Evolutionary conservation across 495 filamentous ascomycete species (phyloP), one percentile per base, ranked within the genome.

Genomic region (Penicillium steckii): DNA sequence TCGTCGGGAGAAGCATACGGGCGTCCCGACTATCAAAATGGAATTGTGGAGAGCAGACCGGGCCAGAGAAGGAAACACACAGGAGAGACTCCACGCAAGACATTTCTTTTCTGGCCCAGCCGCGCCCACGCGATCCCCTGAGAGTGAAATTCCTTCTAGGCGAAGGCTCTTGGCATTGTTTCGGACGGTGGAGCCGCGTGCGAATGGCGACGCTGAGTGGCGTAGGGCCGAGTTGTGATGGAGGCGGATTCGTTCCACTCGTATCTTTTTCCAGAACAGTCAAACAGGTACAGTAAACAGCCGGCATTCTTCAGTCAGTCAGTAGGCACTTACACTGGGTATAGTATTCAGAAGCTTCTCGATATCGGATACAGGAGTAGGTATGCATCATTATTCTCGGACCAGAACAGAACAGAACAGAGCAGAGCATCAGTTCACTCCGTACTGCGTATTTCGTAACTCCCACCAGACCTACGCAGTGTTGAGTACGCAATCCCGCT

Each of bases 141-240:
- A n/a, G 41, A 43, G 60, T 57, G 62, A 58, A 53, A 56, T 64
- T 56, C 64, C 60, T 62, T 65, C 57, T 44, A 50, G 29, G 50
- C 57, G 56, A 64, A 57, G 60, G 57, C 41, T 53, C 64, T 68
- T 69, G 69, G 66, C 69, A 59, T 55, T 58, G 59, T 66, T 65
- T 63, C 51, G 48, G 46, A 50, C 41, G 42, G 66, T 66, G 66
- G 66, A 67, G 56, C 33, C 44, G 27, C 33, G 43, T 25, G 8
- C 12, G 27, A 27, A 18, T 37, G 33, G 15, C 35, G 42, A 38
- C 27, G 29, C 8, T 17, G 44, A 47, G 26, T 26, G 44, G 26
- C 12, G 18, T n/a, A 47, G 2, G 15, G 44, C 8, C 26, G 24
- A 48, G 12, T 24, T 18, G 44, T 17, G 38, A 41, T 8, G 18